Evolutionary conservation across 345 rosid genomes (phyloP).

Genomic region (Fremontodendron californicum): DNA sequence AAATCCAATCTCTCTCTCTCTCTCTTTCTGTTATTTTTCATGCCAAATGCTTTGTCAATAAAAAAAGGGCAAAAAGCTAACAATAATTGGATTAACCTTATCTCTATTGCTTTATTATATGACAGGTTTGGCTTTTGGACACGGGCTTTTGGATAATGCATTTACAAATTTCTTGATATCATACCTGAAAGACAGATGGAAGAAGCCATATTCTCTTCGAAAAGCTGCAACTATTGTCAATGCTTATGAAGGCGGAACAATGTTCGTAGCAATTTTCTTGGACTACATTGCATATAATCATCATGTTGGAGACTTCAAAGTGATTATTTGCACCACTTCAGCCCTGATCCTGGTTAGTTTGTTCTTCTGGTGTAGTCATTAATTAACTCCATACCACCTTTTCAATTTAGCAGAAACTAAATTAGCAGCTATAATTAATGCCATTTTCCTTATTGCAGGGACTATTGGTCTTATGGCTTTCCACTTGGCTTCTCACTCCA

Average conservation of each 20-base stretch:
- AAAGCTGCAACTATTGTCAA: not conserved
- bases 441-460: not conserved
- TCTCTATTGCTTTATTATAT: not conserved
- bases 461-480: not conserved
- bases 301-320: not conserved
- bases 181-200: not conserved
- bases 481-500: not conserved
- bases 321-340: not conserved
- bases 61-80: not conserved
- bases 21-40: not conserved
- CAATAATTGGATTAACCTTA: not conserved
- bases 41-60: not conserved
- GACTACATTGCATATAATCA: not conserved
- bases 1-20: too few relatives aligned
- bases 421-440: too few relatives aligned
- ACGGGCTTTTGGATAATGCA: not conserved
- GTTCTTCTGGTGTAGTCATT: not conserved
- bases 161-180: not conserved
- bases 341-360: not conserved
- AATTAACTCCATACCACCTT: not conserved
- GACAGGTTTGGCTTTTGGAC: conserved; percentile 3
- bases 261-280: not conserved
- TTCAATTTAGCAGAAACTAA: not conserved
- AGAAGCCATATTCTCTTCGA: conserved; percentile 1
- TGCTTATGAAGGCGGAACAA: not conserved